Evolutionary conservation across 1,139 yeast species (phyloP), one percentile per base, ranked within the genome.

Genomic region (Candida frijolesensis): DNA sequence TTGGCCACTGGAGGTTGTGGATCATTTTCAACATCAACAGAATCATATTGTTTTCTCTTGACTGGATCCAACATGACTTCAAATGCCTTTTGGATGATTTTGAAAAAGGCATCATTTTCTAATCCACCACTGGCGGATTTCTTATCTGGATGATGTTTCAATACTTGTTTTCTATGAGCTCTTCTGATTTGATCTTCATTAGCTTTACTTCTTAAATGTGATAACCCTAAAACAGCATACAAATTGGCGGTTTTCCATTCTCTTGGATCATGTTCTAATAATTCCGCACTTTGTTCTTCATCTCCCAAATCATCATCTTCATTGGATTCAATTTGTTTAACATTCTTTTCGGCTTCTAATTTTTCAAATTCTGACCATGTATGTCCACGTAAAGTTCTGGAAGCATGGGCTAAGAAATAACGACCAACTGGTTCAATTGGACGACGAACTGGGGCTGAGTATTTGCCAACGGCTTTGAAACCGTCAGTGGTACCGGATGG

Each of bases 321-420:
- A 60, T 79, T 74, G 59, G 82, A 86, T 64, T 89, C 96, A 54
- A 85, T 83, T 56, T 75, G 75, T 64, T 82, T 81, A 64, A 89
- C 96, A 71, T 89, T 89, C 74, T 84, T 86, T 69, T 87, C 96
- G 54, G 97, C 97, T 78, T 92, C 96, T 61, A 91, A 78, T 70
- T 88, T 86, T 76, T 94, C 99, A 66, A 83, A 94, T 74, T 95
- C 98, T 49, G 97, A 90, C 97, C 97, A 94, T 52, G 98, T 90
- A 76, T 96, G 97, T 71, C 97, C 97, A 74, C 97, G 85, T 61
- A 92, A 79, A 55, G 96, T 84, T 80, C 99, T 88, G 61, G 96
- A 86, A 54, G 99, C 99, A 66, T 95, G 99, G 52, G 97, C 97
- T 65, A 95, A 80, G 76, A 90, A 94, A 68, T 83, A 88, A 58